phyloP scores from a whole-genome alignment of 1,284 basidiomycete species.

The Fomitopsis pinicola region DNA sequence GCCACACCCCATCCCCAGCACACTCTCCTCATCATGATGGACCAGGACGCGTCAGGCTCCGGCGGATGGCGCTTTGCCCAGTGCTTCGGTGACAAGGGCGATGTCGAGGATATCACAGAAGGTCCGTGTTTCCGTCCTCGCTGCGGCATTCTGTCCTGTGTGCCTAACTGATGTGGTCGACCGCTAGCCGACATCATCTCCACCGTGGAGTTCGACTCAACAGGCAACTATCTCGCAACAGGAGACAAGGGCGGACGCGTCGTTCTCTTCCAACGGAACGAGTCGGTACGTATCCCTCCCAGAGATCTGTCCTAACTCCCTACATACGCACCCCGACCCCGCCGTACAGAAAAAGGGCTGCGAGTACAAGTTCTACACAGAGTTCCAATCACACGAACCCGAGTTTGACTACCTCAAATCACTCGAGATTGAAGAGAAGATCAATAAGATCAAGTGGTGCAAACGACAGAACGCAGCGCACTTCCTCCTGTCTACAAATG shows the following conservation, averaged over 20 bases:
- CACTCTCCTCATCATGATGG: conserved; percentile 46
- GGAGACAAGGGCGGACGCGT: conserved; percentile 99
- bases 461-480: conserved; percentile 97
- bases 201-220: conserved; percentile 99
- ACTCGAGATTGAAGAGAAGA: conserved; percentile 99
- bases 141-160: conserved; percentile 12
- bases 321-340: conserved; percentile 3
- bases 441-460: conserved; percentile 99
- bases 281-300: conserved; percentile 66
- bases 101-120: conserved; percentile 99
- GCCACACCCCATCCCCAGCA: conserved; percentile 9
- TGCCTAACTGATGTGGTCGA: conserved; percentile 15
- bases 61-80: conserved; percentile 98
- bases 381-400: conserved; percentile 99
- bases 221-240: conserved; percentile 98
- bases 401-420: conserved; percentile 99
- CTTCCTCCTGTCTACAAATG: conserved; percentile 96
- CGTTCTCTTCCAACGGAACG: conserved; percentile 97
- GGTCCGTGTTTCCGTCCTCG: conserved; percentile 46
- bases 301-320: neutral
- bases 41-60: conserved; percentile 79
- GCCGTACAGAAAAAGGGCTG: conserved; percentile 91
- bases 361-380: conserved; percentile 99
- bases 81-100: conserved; percentile 99
- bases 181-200: conserved; percentile 94